These are phyloP conservation scores for Aleurites moluccanus DNA, from an alignment of 441 rosid species.

Conservation along the genomic window DNA sequence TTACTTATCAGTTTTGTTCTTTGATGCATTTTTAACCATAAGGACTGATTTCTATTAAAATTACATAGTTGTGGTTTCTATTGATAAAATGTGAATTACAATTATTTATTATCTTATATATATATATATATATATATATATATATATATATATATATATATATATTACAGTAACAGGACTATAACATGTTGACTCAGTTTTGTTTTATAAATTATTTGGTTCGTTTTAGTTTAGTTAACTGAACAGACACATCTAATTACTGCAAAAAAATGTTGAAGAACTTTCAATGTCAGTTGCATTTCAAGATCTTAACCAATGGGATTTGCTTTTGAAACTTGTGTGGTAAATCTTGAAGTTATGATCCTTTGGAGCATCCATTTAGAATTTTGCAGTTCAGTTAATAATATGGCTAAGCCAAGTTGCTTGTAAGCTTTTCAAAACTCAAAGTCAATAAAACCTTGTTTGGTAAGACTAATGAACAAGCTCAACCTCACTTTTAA, in stretches of 20 bases:
- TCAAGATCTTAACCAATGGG: neutral
- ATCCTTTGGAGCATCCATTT: neutral
- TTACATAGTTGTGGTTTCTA: no score
- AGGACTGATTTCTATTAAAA: no score
- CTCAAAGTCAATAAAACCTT: neutral
- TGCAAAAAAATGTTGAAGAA: neutral
- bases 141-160: no score
- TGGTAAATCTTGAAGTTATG: neutral
- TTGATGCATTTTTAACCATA: no score
- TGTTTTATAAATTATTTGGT: neutral
- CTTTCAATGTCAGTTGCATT: neutral
- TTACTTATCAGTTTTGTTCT: no score
- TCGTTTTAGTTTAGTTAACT: neutral
- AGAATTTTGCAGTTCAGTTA: neutral
- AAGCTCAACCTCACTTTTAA: neutral
- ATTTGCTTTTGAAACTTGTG: neutral
- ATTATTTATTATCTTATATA: no score
- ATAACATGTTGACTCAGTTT: neutral
- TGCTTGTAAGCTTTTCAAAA: neutral
- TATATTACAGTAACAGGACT: no score
- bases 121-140: no score
- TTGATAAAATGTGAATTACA: no score
- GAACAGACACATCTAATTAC: neutral
- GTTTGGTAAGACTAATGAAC: neutral
- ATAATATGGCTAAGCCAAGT: neutral